These are phyloP conservation scores for Brassica hybrid DNA, from an alignment of 441 rosid genomes.

Conservation along the genomic window DNA sequence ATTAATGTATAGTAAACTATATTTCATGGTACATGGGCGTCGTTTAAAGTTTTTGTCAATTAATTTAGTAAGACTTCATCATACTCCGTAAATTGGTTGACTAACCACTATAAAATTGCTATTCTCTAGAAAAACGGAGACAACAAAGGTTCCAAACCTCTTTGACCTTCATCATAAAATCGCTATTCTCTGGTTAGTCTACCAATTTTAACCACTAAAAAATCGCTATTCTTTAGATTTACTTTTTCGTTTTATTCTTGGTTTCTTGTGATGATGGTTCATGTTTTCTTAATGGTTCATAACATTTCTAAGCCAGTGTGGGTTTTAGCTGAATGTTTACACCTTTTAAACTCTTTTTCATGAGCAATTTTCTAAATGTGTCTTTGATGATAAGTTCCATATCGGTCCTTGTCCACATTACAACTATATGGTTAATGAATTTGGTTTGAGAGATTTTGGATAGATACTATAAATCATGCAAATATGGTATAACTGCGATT, in stretches of 20 bases:
- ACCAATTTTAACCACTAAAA: no score
- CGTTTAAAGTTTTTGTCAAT: no score
- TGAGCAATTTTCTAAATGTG: background rate
- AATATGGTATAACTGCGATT: background rate
- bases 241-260: background rate
- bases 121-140: no score
- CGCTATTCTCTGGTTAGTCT: no score
- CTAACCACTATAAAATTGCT: no score
- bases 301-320: background rate
- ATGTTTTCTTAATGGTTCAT: background rate
- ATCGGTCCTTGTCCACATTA: background rate
- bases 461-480: background rate
- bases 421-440: background rate
- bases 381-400: background rate
- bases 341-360: background rate
- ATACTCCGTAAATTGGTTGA: no score
- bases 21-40: no score
- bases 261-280: background rate
- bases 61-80: no score
- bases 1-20: no score
- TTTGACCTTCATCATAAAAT: no score
- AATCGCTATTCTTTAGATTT: background rate
- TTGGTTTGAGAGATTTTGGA: background rate
- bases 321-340: background rate
- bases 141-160: no score